phyloP scores from a whole-genome alignment of 2,329 filamentous ascomycete genomes.

The Penicillium sp. region DNA sequence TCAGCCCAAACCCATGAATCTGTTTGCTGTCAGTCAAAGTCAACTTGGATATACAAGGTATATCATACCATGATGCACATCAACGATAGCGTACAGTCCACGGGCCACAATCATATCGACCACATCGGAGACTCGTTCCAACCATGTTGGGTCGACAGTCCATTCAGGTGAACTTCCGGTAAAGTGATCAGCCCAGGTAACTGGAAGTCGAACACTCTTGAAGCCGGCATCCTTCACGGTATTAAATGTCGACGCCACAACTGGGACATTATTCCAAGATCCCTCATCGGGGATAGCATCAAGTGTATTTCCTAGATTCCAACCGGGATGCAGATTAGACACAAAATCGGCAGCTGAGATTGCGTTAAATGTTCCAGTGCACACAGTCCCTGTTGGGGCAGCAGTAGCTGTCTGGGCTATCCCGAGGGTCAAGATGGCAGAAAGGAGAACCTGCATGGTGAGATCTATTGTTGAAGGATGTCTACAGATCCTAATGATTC shows the following conservation, averaged over 20 bases:
- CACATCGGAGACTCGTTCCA: slow-evolving; percentile 57
- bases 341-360: slow-evolving; percentile 50
- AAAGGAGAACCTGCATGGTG: slow-evolving; percentile 11
- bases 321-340: slow-evolving; percentile 53
- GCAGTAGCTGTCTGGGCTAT: slow-evolving; percentile 1
- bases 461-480: neutral
- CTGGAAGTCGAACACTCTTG: slow-evolving; percentile 58
- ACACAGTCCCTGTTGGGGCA: slow-evolving; percentile 22
- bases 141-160: slow-evolving; percentile 54
- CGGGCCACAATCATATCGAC: slow-evolving; percentile 54
- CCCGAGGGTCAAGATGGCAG: slow-evolving; percentile 10
- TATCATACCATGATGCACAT: slow-evolving; percentile 53
- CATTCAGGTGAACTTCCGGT: slow-evolving; percentile 49
- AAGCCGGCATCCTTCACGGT: slow-evolving; percentile 54
- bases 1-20: slow-evolving; percentile 60
- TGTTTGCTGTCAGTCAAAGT: slow-evolving; percentile 6
- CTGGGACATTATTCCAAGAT: slow-evolving; percentile 57
- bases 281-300: slow-evolving; percentile 57
- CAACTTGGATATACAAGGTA: neutral
- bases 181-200: slow-evolving; percentile 60
- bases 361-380: slow-evolving; percentile 44
- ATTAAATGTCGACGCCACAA: slow-evolving; percentile 51
- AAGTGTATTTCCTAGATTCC: slow-evolving; percentile 61
- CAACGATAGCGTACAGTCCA: slow-evolving; percentile 54
- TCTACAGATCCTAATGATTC: neutral